Evolutionary conservation across 73 alveolate genomes (phyloP).

Genomic region (Effrenium voratum): DNA sequence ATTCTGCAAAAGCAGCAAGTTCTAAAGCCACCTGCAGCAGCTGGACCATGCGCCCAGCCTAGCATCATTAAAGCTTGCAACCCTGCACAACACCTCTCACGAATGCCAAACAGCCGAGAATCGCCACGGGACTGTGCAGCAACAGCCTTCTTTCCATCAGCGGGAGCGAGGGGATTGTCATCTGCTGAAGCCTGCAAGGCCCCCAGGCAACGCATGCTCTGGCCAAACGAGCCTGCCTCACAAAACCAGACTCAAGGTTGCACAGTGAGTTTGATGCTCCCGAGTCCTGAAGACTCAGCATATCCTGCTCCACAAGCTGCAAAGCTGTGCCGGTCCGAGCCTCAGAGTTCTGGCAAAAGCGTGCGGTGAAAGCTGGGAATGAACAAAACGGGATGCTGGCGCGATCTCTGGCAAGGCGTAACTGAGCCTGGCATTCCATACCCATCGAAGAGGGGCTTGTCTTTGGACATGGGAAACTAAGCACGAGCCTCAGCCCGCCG

Average conservation of each 20-base stretch:
- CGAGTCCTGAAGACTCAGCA: conserved; percentile 54
- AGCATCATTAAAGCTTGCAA: neutral
- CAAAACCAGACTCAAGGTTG: too few relatives aligned
- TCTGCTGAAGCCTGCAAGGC: too few relatives aligned
- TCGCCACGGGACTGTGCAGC: too few relatives aligned
- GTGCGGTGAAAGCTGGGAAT: neutral
- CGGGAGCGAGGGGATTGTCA: too few relatives aligned
- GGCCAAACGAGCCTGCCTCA: too few relatives aligned
- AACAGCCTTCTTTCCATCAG: too few relatives aligned
- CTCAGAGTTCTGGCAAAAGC: neutral
- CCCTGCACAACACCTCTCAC: neutral
- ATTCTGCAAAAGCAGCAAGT: neutral
- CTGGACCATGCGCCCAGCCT: conserved; percentile 63
- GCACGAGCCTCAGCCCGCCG: conserved; percentile 26
- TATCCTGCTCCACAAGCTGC: conserved; percentile 83
- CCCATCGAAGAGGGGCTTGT: too few relatives aligned
- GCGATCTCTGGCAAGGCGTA: conserved; percentile 19
- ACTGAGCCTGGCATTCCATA: conserved; percentile 54
- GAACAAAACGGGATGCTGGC: neutral
- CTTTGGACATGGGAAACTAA: neutral
- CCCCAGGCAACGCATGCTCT: too few relatives aligned
- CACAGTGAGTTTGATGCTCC: too few relatives aligned
- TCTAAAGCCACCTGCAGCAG: neutral
- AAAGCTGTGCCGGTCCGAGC: conserved; percentile 18
- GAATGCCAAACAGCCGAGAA: too few relatives aligned